Evolutionary conservation across 1,284 basidiomycete species (phyloP), one percentile per base, ranked within the genome.

Genomic region (Pseudozyma tsukubaensis): DNA sequence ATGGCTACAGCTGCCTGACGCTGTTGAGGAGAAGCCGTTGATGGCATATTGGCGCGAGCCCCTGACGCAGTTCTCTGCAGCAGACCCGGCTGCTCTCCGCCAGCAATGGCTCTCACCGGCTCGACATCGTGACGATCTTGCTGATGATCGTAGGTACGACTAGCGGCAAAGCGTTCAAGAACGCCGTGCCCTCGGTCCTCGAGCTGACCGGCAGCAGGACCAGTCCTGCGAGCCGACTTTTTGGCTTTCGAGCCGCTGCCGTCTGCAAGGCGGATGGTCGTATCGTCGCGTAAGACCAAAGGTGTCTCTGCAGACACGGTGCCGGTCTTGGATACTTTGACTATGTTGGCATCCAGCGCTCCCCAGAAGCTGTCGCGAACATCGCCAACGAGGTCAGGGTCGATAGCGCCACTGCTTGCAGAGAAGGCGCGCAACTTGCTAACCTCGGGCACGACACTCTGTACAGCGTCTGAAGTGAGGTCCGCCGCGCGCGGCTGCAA

Each of bases 291-390:
- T 37, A 79, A 18, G 44, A 68, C 49, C 43, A 63, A 24, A 2
- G 65, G 58, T 14, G 65, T 67, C 36, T 62, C 61, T 13, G 57
- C 45, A 14, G 53, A 13, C 10, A 67, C 61, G 19, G 45, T 42
- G 35, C 57, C 62, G 14, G 32, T 53, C 36, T 62, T 58, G 34
- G 58, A 64, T 10, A 61, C 50, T 14, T 70, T 64, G 54, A 62
- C 59, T 13, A 68, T 42, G 21, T 62, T 60, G 9, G 59, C 58
- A 42, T 69, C 75, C 10, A 83, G 57, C 7, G 78, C 78, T 36
- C 81, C 81, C 76, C 77, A 81, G 51, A 67, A 80, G 13, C 78
- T 78, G 37, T 51, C 58, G n/a, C 52, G 67, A 7, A 62, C 57
- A 12, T 64, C 64, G 12, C 65, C 74, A 9, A 68, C 40, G 3